Evolutionary conservation across 768 basidiomycete genomes (phyloP).

Genomic region (Hypsizygus marmoreus): DNA sequence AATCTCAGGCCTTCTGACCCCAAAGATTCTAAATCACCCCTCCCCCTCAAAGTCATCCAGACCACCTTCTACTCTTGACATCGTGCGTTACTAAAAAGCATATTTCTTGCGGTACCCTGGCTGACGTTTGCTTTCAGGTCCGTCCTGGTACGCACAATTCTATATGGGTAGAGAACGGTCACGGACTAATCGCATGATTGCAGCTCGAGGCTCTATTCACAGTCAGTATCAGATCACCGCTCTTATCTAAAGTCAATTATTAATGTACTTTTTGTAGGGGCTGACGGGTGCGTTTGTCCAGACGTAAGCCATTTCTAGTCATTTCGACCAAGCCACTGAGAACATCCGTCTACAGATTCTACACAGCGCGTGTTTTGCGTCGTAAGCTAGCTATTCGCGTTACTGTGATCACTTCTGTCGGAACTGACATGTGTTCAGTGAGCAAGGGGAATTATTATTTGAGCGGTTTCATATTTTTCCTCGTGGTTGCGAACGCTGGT

Average conservation of each 20-base stretch:
- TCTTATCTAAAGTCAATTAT: background rate
- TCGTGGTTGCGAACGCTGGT: background rate
- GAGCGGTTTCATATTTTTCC: background rate
- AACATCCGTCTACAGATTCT: background rate
- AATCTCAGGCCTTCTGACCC: no score
- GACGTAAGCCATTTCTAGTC: background rate
- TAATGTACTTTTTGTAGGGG: background rate
- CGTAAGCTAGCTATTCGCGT: background rate
- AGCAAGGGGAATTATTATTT: constrained; percentile 2
- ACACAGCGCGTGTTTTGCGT: constrained; percentile 3
- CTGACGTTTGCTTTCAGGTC: background rate
- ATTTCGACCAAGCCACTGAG: background rate
- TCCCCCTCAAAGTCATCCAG: no score
- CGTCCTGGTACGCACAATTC: background rate
- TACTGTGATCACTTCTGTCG: background rate
- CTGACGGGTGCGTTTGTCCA: constrained; percentile 9
- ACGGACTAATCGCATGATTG: background rate
- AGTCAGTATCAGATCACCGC: background rate
- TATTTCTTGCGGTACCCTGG: background rate
- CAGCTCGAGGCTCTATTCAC: constrained; percentile 9
- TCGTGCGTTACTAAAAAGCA: background rate
- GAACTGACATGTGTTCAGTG: no score
- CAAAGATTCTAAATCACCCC: no score
- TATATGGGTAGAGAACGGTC: no score
- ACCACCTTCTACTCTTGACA: constrained; percentile 2